Conservation (phyloP, 179 eudicot species). For the Camellia oleifera region DNA sequence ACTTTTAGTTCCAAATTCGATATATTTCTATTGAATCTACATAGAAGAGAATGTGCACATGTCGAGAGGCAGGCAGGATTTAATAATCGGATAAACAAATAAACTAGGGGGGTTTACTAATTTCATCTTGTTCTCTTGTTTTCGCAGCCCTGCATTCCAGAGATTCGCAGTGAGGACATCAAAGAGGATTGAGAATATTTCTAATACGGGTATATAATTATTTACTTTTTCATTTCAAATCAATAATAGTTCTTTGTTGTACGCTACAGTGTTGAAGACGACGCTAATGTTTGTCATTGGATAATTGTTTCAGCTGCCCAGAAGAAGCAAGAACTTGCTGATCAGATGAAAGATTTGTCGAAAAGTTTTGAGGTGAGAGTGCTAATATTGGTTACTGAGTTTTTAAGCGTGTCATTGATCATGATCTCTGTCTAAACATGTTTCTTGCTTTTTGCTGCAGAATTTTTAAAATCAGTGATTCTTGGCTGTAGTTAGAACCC, state of each 20-base stretch:
- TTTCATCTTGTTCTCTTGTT: slow-evolving; percentile 6
- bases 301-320: slow-evolving; percentile 33
- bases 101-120: background rate
- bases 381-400: background rate
- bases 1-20: too few species aligned
- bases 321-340: slow-evolving; percentile 39
- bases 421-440: background rate
- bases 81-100: background rate
- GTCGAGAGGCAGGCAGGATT: background rate
- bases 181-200: slow-evolving; percentile 51
- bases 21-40: too few species aligned
- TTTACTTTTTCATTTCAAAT: background rate
- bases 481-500: background rate
- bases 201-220: slow-evolving; percentile 43
- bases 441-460: slow-evolving; percentile 6
- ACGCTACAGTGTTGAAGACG: background rate
- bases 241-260: too few species aligned
- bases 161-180: slow-evolving; percentile 87
- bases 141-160: slow-evolving; percentile 69
- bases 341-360: slow-evolving; percentile 43
- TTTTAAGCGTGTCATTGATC: background rate
- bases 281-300: background rate
- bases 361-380: slow-evolving; percentile 28
- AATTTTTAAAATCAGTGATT: slow-evolving; percentile 15
- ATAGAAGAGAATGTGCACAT: too few species aligned